These are phyloP conservation scores for Vicia faba DNA, from an alignment of 306 rosid species.

Conservation along the genomic window DNA sequence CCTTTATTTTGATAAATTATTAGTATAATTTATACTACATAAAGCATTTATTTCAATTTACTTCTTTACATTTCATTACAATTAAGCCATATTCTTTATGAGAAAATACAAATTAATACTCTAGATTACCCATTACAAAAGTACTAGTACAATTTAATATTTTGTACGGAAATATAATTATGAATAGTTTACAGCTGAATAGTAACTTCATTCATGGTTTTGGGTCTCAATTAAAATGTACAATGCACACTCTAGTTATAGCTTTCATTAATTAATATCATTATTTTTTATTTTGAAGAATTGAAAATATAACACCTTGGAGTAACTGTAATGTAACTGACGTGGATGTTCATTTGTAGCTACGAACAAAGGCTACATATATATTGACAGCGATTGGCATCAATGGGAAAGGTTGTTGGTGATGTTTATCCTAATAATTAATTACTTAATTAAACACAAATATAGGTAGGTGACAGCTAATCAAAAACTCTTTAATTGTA, in stretches of 20 bases:
- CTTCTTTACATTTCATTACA: background rate
- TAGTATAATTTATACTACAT: background rate
- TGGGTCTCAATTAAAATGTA: background rate
- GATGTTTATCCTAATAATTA: conserved; percentile 36
- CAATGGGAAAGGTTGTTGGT: conserved; percentile 17
- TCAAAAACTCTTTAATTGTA: background rate
- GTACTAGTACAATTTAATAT: too few relatives aligned
- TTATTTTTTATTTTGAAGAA: background rate
- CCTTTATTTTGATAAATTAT: background rate
- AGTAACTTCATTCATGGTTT: background rate
- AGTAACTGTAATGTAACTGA: conserved; percentile 4
- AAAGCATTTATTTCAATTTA: background rate
- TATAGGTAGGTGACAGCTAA: conserved; percentile 31
- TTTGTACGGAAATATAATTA: background rate
- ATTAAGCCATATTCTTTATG: conserved; percentile 1
- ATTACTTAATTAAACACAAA: background rate
- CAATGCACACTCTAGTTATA: background rate
- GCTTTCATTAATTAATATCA: background rate
- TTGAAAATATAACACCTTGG: background rate
- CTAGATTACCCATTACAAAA: too few relatives aligned
- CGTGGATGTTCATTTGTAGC: conserved; percentile 22
- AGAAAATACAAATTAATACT: too few relatives aligned
- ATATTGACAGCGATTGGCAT: conserved; percentile 33
- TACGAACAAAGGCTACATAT: conserved; percentile 18
- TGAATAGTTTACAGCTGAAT: background rate